Evolutionary conservation across 768 basidiomycete species (phyloP), one percentile per base, ranked within the genome.

Genomic region (Suillus cothurnatus): DNA sequence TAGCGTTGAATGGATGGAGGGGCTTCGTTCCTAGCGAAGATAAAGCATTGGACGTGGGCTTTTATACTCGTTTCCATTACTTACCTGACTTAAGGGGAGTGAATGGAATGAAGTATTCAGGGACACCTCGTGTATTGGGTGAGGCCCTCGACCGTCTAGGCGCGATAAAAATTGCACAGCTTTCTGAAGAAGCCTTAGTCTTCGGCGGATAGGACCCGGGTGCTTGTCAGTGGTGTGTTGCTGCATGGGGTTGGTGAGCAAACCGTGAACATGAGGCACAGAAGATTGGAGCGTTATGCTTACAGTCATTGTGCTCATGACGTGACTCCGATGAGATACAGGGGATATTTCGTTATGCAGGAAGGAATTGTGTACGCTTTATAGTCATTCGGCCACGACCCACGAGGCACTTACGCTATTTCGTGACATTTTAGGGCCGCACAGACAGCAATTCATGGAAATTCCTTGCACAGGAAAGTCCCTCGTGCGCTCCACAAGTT

Each of bases 21-120:
- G 60, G 74, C 41, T 69, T 34, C 12, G 56, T 68, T 67, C 34
- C 52, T 66, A 63, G 74, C 62, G 62, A 69, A 64, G 52, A 77
- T 74, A 62, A 67, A 39, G 38, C 50, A 55, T 39, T 34, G 63
- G 63, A 60, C 28, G 62, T 14, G 64, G 64, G 66, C 71, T 68
- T 76, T 77, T 76, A 76, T 50, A 68, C 71, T 71, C 64, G 61
- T 62, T 59, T 60, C 70, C 71, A 76, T 76, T 74, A 73, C 74
- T 74, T 74, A 59, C 57, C 26, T 59, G 57, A 21, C 38, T 28
- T 39, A 59, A 28, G 11, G 23, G 57, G 41, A 59, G 57, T 8
- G 57, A 59, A 28, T 59, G 57, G 38, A 28, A 59, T 41, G 57
- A 59, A 39, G 57, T 39, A 26, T 59, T 59, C 19, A 59, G 38